Evolutionary conservation across 164 flowering plant genomes (phyloP).

Genomic region (Echeveria elegans): DNA sequence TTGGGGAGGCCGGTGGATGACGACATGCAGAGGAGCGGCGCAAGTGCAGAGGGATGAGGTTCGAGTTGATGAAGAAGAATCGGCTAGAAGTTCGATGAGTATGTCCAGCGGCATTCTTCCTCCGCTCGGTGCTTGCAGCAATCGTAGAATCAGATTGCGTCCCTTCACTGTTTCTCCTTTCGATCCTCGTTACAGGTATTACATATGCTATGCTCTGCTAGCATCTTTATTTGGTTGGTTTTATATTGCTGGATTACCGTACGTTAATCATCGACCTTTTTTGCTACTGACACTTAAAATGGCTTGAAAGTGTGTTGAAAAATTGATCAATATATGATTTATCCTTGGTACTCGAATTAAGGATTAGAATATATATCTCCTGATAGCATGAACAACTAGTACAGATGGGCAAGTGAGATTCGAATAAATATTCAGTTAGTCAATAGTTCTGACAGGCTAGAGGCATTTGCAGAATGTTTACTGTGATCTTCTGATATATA

Average conservation of each 20-base stretch:
- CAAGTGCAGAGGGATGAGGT: not conserved
- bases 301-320: too few species aligned
- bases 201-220: too few species aligned
- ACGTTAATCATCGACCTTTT: too few species aligned
- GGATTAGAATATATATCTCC: too few species aligned
- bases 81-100: slow-evolving; percentile 25
- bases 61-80: slow-evolving; percentile 9
- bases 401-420: too few species aligned
- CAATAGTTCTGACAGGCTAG: not conserved
- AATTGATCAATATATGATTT: too few species aligned
- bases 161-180: slow-evolving; percentile 38
- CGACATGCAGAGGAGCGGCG: not conserved
- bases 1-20: not conserved
- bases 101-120: slow-evolving; percentile 33
- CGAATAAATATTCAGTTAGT: not conserved
- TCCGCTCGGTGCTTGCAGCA: slow-evolving; percentile 38
- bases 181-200: slow-evolving; percentile 39
- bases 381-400: too few species aligned
- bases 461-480: too few species aligned
- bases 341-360: too few species aligned
- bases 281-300: too few species aligned
- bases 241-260: too few species aligned
- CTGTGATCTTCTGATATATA: too few species aligned
- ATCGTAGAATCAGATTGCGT: slow-evolving; percentile 25
- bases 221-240: not conserved